Base-by-base conservation (phyloP, 192 early-diverging fungal species). In the Lunasporangiospora selenospora region DNA sequence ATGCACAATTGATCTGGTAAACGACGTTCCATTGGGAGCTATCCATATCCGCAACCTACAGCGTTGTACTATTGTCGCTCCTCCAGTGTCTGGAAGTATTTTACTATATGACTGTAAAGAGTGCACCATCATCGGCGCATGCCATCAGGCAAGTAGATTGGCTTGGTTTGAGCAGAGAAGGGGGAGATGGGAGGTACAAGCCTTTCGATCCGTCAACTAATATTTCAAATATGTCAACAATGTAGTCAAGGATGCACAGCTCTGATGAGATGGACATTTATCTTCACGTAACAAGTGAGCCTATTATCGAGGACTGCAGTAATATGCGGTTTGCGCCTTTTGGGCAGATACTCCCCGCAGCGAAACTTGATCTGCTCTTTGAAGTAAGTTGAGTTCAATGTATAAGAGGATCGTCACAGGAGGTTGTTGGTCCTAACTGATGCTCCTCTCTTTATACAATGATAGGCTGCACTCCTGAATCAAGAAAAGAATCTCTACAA, bases 291-390 rank as follows among this genome's bases (percentile, higher is more conserved):
- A 75, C 86, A 4, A 92, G 92, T 54, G 83, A 88, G 12, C 93
- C 93, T 3, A 94, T 97, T 43, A 94, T 97, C 58, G 95, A 97
- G 77, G 84, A 88, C 54, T 94, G 90, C 38, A 51, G 75, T 1
- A 64, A 70, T 1, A 80, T 95, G 57, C 58, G 82, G 4, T 92
- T 97, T 81, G 90, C 85, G 4, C 69, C 85, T 15, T 91, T 83
- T 53, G 77, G 81, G 29, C 60, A 58, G 8, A 51, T 63, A 4
- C 61, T 80, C n/a, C 59, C 73, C 6, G 19, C 42, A 0, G 33
- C 67, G 26, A 33, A 65, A 24, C 71, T 85, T n/a, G 61, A 44
- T 15, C 53, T 52, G 9, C 44, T 67, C 15, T 75, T 63, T 53
- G 67, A 78, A 26, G 75, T 62, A 53, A 44, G 41, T 4, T 46